Conservation (phyloP, 2,329 filamentous ascomycete genomes). For the Emmonsiellopsis sp. region DNA sequence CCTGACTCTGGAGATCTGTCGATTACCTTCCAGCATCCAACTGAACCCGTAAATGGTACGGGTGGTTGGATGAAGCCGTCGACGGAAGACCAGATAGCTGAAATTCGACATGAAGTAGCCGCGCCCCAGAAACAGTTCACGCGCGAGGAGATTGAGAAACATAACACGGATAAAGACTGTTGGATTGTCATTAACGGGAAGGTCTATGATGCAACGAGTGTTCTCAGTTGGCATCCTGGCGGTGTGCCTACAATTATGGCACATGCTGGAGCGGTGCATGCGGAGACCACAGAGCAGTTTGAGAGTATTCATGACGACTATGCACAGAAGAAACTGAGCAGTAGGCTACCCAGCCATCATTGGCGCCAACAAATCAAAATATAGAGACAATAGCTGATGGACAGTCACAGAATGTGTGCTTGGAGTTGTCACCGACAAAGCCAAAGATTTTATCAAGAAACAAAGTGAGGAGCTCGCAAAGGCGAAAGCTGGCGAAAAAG, state of each 20-base stretch:
- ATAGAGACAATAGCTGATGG: background rate
- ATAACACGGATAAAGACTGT: conserved; percentile 40
- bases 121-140: conserved; percentile 45
- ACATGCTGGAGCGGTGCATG: conserved; percentile 43
- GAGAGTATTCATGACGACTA: conserved; percentile 44
- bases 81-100: conserved; percentile 36
- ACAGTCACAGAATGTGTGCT: conserved; percentile 38
- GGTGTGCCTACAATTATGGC: conserved; percentile 40
- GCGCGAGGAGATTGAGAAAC: conserved; percentile 45
- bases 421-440: conserved; percentile 42
- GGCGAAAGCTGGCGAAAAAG: conserved; percentile 18
- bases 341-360: conserved; percentile 14
- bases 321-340: conserved; percentile 41
- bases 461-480: conserved; percentile 34
- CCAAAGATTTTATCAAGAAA: conserved; percentile 38
- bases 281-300: conserved; percentile 43
- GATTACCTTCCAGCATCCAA: conserved; percentile 41
- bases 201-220: conserved; percentile 43
- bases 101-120: conserved; percentile 36
- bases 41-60: conserved; percentile 34
- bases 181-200: conserved; percentile 47
- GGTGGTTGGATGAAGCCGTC: conserved; percentile 46
- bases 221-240: conserved; percentile 43
- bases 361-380: too few species aligned
- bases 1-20: conserved; percentile 22